Base-by-base conservation (phyloP, 2,329 filamentous ascomycete genomes). In the Bipolaris cookei region DNA sequence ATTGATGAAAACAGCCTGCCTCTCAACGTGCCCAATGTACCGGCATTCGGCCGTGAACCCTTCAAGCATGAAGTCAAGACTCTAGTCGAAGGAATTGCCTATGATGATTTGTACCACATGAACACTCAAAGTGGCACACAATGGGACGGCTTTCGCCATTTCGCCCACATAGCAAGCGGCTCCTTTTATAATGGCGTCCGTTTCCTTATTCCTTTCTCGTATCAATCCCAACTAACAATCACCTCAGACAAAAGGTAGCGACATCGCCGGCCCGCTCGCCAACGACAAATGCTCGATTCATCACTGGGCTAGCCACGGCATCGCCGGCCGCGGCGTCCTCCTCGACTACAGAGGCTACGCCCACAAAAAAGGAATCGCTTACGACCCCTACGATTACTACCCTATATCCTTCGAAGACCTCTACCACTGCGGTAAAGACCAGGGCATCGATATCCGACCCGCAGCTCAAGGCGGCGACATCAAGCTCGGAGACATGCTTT, bases 401-500 rank as follows among this genome's bases (percentile, higher is more conserved):
- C 70, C 75, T 16, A 81, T 81, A 51, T 72, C 75, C 1, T 80
- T 71, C 61, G 72, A 77, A 21, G 76, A 80, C 11, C 79, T 92
- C 0, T 82, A 84, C 51, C 79, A 81, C 7, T 85, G 86, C 32
- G 89, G 86, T 0, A 77, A 77, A 32, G 77, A 82, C 34, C 86
- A 90, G 62, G 83, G 84, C 0, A 78, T 90, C 23, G 83, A 88
- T 58, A 87, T 90, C 66, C 82, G 80, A 0, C 82, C 84, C 0
- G 76, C 78, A 3, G 70, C 79, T 0, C 80, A 84, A 61, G 84
- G 84, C 23, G 83, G 83, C 39, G 81, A 84, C 58, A 81, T 86
- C 63, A 80, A 80, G 56, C 73, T 81, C 2, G 89, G 88, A 4
- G 88, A 91, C 59, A 84, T 91, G 52, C 79, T 91, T 10, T 79